These are phyloP conservation scores for Aureobasidium zeae DNA, from an alignment of 2,329 filamentous ascomycete genomes.

Conservation along the genomic window DNA sequence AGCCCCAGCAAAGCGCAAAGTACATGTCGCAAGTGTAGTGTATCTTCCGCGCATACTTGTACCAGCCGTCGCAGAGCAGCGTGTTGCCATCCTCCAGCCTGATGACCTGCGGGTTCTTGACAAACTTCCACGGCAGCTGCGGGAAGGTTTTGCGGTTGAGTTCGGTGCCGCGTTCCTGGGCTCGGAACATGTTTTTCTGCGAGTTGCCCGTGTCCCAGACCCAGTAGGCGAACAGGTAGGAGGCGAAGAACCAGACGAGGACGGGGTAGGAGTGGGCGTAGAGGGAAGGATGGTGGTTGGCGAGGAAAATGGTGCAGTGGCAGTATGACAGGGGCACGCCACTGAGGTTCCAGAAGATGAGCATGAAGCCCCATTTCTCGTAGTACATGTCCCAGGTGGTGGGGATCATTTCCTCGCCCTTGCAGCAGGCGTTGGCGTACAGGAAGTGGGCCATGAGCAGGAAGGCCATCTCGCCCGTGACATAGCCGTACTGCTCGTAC, in stretches of 20 bases:
- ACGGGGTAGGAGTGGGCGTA: constrained; percentile 66
- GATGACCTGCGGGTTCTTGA: constrained; percentile 74
- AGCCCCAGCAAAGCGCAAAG: constrained; percentile 67
- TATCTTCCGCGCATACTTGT: constrained; percentile 39
- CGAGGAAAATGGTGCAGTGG: constrained; percentile 84
- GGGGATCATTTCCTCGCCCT: constrained; percentile 84
- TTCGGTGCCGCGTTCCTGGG: constrained; percentile 63
- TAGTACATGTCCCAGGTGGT: constrained; percentile 95
- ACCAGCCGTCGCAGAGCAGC: constrained; percentile 80
- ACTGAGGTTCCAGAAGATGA: constrained; percentile 95
- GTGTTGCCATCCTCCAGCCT: constrained; percentile 62
- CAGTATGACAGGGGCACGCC: constrained; percentile 87
- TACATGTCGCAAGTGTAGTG: constrained; percentile 75
- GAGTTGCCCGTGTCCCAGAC: constrained; percentile 59
- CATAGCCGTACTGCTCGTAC: constrained; percentile 75
- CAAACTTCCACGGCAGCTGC: constrained; percentile 76
- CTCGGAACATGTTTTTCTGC: constrained; percentile 88
- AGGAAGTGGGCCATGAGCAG: constrained; percentile 83
- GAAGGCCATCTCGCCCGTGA: constrained; percentile 76
- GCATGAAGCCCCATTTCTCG: constrained; percentile 95
- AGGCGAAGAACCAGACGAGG: constrained; percentile 13
- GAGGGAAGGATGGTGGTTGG: constrained; percentile 67
- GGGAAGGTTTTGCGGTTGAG: constrained; percentile 73
- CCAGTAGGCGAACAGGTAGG: constrained; percentile 16
- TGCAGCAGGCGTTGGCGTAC: constrained; percentile 85